Percentiles rank a stretch among this genome's conserved stretches.
Evolutionary conservation across 2,329 filamentous ascomycete genomes (phyloP).

Genomic region (Pseudofabraea citricarpa): DNA sequence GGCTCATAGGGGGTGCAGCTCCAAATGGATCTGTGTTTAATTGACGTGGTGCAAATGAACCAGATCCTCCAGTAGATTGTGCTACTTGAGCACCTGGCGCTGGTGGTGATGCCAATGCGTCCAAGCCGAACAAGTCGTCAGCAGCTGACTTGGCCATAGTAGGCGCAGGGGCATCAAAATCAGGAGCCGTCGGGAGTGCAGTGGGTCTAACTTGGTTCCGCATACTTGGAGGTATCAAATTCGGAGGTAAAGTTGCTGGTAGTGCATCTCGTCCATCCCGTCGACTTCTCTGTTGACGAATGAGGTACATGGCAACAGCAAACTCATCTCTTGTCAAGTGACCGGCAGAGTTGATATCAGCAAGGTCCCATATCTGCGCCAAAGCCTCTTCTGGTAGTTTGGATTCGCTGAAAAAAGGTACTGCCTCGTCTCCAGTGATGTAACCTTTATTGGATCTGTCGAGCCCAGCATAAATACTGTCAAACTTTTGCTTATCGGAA

Average conservation of each 20-base stretch:
- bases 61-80: constrained; percentile 72
- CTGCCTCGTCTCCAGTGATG: constrained; percentile 91
- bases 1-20: constrained; percentile 30
- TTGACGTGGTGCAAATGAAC: constrained; percentile 40
- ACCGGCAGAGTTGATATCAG: constrained; percentile 88
- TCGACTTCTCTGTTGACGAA: constrained; percentile 79
- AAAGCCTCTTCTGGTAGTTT: constrained; percentile 82
- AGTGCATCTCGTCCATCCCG: constrained; percentile 56
- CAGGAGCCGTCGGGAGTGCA: constrained; percentile 36
- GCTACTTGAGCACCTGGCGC: constrained; percentile 49
- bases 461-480: constrained; percentile 77
- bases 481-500: constrained; percentile 82
- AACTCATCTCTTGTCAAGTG: constrained; percentile 86
- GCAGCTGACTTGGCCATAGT: constrained; percentile 70
- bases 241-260: constrained; percentile 73
- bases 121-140: constrained; percentile 90
- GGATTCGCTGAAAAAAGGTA: constrained; percentile 90
- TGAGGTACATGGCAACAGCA: constrained; percentile 95
- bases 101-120: constrained; percentile 55
- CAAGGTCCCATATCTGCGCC: constrained; percentile 94
- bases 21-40: constrained; percentile 32
- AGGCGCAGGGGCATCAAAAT: constrained; percentile 37
- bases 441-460: constrained; percentile 77
- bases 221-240: constrained; percentile 81
- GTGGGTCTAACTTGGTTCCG: constrained; percentile 54